Conservation (phyloP, 768 basidiomycete species). For the Galerina sulciceps region DNA sequence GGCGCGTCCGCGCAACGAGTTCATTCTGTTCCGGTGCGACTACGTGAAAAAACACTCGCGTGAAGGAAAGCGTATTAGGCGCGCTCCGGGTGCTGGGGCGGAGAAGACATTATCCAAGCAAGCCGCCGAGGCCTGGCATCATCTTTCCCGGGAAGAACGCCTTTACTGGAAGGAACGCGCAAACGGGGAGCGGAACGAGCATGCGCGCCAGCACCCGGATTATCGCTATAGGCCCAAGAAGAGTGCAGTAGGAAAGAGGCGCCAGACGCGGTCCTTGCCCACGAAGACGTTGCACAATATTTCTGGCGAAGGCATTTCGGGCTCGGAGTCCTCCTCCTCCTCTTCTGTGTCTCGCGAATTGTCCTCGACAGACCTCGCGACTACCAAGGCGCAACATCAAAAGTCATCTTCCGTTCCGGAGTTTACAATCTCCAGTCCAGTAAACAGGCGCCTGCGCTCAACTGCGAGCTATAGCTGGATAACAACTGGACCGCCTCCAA, state of each 20-base stretch:
- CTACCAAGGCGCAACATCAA: slow-evolving; percentile 20
- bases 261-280: slow-evolving; percentile 22
- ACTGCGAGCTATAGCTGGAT: slow-evolving; percentile 26
- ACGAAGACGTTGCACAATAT: slow-evolving; percentile 10
- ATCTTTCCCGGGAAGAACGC: slow-evolving; percentile 51
- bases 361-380: not conserved
- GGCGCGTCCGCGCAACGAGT: slow-evolving; percentile 70
- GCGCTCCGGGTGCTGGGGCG: slow-evolving; percentile 34
- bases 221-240: slow-evolving; percentile 68
- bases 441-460: slow-evolving; percentile 22
- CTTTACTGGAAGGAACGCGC: slow-evolving; percentile 57
- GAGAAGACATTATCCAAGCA: slow-evolving; percentile 75
- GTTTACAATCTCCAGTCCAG: slow-evolving; percentile 9
- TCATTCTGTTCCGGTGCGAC: slow-evolving; percentile 76
- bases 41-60: slow-evolving; percentile 53
- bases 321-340: not conserved
- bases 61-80: slow-evolving; percentile 38
- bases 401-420: slow-evolving; percentile 37
- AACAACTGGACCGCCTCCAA: slow-evolving; percentile 7
- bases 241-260: slow-evolving; percentile 32
- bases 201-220: slow-evolving; percentile 59
- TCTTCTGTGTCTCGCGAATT: slow-evolving; percentile 1
- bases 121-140: slow-evolving; percentile 77
- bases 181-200: slow-evolving; percentile 57
- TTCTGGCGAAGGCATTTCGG: not conserved